Evolutionary conservation across 225 moss, liverwort and hornwort genomes (phyloP), one percentile per base, ranked within the genome.

Genomic region (Straminergon stramineum): DNA sequence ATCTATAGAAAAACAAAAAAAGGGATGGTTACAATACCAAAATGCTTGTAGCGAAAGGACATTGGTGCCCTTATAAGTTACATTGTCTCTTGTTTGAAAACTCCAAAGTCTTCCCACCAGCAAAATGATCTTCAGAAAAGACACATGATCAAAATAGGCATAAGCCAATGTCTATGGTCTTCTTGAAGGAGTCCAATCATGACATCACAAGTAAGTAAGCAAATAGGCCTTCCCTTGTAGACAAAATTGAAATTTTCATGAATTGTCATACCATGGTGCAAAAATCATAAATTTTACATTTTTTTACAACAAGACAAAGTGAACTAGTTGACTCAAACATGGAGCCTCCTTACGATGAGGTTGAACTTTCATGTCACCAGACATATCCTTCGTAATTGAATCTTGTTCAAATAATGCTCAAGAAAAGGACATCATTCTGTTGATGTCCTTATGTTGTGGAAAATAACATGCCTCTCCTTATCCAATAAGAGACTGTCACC

Each of bases 161-260:
- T 12, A 34, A 21, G 22, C 3, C 5, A 22, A 21, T 10, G 31
- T 75, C 12, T 1, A 4, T 0, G 21, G 21, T 52, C 19, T 2
- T 30, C 12, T 0, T 32, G 1, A 5, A 52, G 13, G 0, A 2
- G 2, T 53, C 34, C 20, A 53, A 34, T 13, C 53, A 6, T 8
- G 5, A 8, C 53, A 53, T 53, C 5, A 13, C 35, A 77, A 5
- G 9, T 14, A 77, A 5, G 9, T 14, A 53, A 77, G 22, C 53
- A 77, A 34, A 13, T 53, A 77, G 53, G 14, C 8, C 22, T 77
- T 75, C 35, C 0, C 3, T 35, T 34, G 2, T 34, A 22, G 5
- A 77, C 2, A 1, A 52, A 34, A 34, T 8, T 52, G 15, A 0
- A 77, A 53, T 77, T 77, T 53, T 53, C 23, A 35, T 15, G 3